A percentile compares a stretch with the other conserved stretches of the same genome.
Conservation (phyloP, 352 stramenopile genomes). For the Blastocystis sp. region DNA sequence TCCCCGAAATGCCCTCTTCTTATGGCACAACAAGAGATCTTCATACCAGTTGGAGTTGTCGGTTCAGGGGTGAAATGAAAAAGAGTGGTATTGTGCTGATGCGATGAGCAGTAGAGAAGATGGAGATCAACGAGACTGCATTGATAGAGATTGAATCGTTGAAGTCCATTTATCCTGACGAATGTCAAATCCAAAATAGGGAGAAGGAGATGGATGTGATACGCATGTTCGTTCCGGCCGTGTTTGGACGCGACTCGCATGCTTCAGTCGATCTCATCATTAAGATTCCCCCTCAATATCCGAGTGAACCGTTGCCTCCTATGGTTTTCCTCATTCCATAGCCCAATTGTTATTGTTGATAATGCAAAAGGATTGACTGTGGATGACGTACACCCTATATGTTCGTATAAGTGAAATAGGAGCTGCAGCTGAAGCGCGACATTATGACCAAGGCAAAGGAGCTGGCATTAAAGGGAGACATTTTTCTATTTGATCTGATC, state of each 20-base stretch:
- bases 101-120: background rate
- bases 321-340: background rate
- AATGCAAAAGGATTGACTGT: background rate
- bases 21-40: no score
- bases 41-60: background rate
- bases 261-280: background rate
- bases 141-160: conserved; percentile 21
- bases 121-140: background rate
- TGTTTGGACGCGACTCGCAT: background rate
- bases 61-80: background rate
- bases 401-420: background rate
- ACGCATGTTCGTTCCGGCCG: conserved; percentile 7
- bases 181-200: conserved; percentile 3
- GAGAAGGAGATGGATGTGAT: conserved; percentile 22
- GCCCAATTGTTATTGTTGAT: background rate
- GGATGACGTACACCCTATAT: background rate
- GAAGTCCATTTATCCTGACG: conserved; percentile 16
- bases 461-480: background rate
- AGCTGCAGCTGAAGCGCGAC: background rate
- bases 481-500: conserved; percentile 37
- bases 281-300: background rate
- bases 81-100: background rate
- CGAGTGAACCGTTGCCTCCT: background rate
- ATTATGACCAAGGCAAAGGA: background rate
- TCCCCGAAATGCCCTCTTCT: no score